Evolutionary conservation across 75 land plant species (phyloP).

Genomic region (Pseudotsuga menziesii): DNA sequence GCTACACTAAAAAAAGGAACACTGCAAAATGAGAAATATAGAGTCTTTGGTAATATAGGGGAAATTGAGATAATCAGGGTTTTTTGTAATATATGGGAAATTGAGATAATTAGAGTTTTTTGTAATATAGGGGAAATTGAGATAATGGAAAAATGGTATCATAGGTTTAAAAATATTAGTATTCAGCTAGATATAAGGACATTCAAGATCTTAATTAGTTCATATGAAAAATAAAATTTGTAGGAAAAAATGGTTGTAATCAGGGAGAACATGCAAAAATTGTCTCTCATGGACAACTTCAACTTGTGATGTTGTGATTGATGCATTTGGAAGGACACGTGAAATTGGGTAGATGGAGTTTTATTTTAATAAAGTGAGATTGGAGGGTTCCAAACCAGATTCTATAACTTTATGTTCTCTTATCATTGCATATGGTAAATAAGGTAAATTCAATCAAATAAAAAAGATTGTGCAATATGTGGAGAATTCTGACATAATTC

Average conservation of each 20-base stretch:
- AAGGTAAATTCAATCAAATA: constrained; percentile 65
- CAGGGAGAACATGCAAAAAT: constrained; percentile 78
- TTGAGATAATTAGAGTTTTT: too few relatives aligned
- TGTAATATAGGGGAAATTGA: constrained; percentile 68
- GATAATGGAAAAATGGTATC: constrained; percentile 85
- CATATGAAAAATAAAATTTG: constrained; percentile 75
- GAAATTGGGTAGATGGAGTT: constrained; percentile 63
- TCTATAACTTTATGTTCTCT: constrained; percentile 76
- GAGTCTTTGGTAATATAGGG: too few relatives aligned
- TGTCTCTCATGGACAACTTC: constrained; percentile 67
- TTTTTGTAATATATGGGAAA: too few relatives aligned
- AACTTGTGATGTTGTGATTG: constrained; percentile 79
- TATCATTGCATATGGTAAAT: constrained; percentile 74
- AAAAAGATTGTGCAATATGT: constrained; percentile 56
- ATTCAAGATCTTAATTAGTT: constrained; percentile 73
- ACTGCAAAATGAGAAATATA: too few relatives aligned
- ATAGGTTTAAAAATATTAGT: constrained; percentile 56
- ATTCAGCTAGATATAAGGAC: constrained; percentile 81
- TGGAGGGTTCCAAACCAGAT: constrained; percentile 76
- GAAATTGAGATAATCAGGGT: too few relatives aligned
- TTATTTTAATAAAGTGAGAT: constrained; percentile 71
- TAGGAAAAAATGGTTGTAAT: constrained; percentile 88
- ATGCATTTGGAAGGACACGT: constrained; percentile 87
- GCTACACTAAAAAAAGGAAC: too few relatives aligned
- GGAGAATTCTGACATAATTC: constrained; percentile 54